Conservation (phyloP, 2,329 filamentous ascomycete genomes). For the Fusarium sp. region DNA sequence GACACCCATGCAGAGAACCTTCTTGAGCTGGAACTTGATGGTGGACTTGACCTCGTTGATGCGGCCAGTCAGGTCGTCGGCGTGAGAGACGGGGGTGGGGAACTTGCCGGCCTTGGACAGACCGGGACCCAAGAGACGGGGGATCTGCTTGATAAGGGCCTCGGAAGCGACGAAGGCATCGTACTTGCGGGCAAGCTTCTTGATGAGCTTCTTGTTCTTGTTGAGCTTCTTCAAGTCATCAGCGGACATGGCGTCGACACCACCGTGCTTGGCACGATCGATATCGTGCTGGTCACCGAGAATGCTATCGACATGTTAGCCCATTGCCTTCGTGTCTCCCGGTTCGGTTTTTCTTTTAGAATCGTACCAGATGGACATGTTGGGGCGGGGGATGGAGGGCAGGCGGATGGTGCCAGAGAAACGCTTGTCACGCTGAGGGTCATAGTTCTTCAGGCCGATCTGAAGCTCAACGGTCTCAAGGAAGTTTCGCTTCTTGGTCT, state of each 20-base stretch:
- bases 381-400: constrained; percentile 88
- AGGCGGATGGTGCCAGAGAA: constrained; percentile 99
- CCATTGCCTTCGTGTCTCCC: not conserved
- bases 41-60: constrained; percentile 99
- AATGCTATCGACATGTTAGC: constrained; percentile 55
- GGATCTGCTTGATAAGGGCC: constrained; percentile 98
- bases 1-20: constrained; percentile 99
- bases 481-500: constrained; percentile 99
- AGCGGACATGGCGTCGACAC: constrained; percentile 96
- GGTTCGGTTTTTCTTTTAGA: not conserved
- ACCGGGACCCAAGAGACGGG: constrained; percentile 98
- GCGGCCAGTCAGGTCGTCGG: constrained; percentile 92
- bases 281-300: constrained; percentile 91
- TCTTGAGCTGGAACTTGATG: constrained; percentile 99
- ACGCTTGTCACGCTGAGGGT: constrained; percentile 99
- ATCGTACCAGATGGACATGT: constrained; percentile 80
- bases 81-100: constrained; percentile 97
- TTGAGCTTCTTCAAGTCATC: constrained; percentile 99
- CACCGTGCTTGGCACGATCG: constrained; percentile 99
- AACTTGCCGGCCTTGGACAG: constrained; percentile 99
- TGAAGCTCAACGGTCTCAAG: constrained; percentile 92
- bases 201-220: constrained; percentile 99
- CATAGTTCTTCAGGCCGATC: constrained; percentile 98
- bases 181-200: constrained; percentile 99
- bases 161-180: constrained; percentile 99